Base-by-base conservation (phyloP, 805 yeast genomes). In the Metschnikowia lunata region DNA sequence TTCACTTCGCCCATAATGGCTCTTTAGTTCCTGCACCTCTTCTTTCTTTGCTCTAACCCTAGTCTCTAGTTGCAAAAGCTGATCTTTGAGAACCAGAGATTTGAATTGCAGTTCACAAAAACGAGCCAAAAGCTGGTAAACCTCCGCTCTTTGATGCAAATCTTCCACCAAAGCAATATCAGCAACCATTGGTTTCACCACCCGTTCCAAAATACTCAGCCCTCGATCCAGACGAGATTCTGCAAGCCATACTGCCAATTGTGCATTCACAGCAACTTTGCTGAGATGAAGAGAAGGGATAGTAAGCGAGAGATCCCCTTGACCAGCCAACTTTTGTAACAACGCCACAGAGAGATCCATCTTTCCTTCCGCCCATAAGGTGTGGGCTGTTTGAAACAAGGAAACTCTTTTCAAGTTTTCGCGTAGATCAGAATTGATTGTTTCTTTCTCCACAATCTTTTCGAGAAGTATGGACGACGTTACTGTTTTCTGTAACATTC, bases 91-190 rank as follows among this genome's bases (percentile, higher is more conserved):
- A 2, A 65, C 62, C 6, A 71, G 58, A 5, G 76, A 71, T 48
- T 75, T 73, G 27, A 76, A 62, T 54, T 86, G 90, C 7, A 68
- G 63, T 53, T 84, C 85, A 58, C 96, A 85, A 57, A 89, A 89
- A 28, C 72, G 67, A 0, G 90, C 97, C 52, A 85, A 73, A 2
- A 72, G 68, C 48, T 78, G 83, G 56, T 61, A 83, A 6, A 82
- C 74, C 30, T 66, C 61, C 0, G 82, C 78, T 34, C 63, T 57
- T 29, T 63, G 64, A 1, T 57, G 55, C 1, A 36, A 11, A 23
- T 52, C 52, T 5, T 39, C 33, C 7, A 58, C 49, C 11, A 34
- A 36, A 3, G 32, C 39, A 1, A 57, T 38, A 43, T 36, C 56
- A 1, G 50, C 39, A 4, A 60, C 65, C n/a, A 75, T 71, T 1